Percentiles rank a stretch among this genome's conserved stretches.
Conservation (phyloP, 441 rosid species). For the Isatis lusitanica region DNA sequence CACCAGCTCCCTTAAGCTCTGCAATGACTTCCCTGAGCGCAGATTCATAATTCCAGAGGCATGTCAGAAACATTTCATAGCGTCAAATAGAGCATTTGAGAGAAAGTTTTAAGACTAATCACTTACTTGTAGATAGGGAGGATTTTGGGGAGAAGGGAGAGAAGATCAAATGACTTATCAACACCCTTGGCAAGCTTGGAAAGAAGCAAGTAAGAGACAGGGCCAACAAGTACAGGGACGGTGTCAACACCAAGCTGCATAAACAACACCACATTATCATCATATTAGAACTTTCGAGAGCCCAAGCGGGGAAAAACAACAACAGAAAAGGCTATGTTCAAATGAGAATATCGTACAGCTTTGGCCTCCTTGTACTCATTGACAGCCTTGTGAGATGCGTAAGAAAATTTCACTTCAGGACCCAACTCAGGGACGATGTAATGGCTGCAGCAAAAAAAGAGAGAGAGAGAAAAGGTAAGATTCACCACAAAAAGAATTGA, state of each 20-base stretch:
- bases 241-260: slow-evolving; percentile 89
- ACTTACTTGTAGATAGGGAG: slow-evolving; percentile 90
- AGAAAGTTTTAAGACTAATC: not conserved
- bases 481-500: not conserved
- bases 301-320: not conserved
- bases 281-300: slow-evolving; percentile 1
- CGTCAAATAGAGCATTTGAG: not conserved
- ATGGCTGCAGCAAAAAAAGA: slow-evolving; percentile 57
- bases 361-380: slow-evolving; percentile 93
- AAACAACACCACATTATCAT: slow-evolving; percentile 12
- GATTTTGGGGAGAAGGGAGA: slow-evolving; percentile 83
- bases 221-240: slow-evolving; percentile 87
- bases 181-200: slow-evolving; percentile 96
- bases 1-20: slow-evolving; percentile 98
- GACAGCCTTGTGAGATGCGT: slow-evolving; percentile 97
- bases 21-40: slow-evolving; percentile 71
- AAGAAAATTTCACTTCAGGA: slow-evolving; percentile 81
- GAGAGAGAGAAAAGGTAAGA: not conserved
- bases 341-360: slow-evolving; percentile 48
- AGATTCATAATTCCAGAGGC: slow-evolving; percentile 10
- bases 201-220: slow-evolving; percentile 90
- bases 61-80: slow-evolving; percentile 26
- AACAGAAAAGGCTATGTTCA: not conserved
- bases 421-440: slow-evolving; percentile 97
- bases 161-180: slow-evolving; percentile 74